Base-by-base conservation (phyloP, 805 yeast species). In the Candida fluviatilis region DNA sequence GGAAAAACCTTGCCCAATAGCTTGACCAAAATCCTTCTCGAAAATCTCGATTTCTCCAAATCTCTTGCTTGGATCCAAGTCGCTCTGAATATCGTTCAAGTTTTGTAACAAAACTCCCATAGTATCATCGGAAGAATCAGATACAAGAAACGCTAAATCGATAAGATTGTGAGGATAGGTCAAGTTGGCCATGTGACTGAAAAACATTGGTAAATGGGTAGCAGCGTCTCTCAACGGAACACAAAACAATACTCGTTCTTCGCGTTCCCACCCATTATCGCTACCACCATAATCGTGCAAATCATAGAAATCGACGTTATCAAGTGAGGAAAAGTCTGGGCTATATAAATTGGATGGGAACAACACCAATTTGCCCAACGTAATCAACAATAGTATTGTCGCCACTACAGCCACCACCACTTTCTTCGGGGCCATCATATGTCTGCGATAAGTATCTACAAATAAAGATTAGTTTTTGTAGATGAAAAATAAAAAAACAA, bases 221-320 rank as follows among this genome's bases (percentile, higher is more conserved):
- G 90, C 84, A 1, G 97, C 97, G 58, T 90, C 96, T 65, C 97
- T 78, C 48, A 89, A 69, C 5, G 97, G 97, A 8, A 90, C 95
- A 49, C 91, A 79, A 48, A 87, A 85, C 41, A 89, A 65, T 15
- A 89, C 82, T 35, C 95, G 71, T 55, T 90, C 96, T 11, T 75
- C 77, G 34, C 70, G 66, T 50, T 82, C 84, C 93, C 93, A 84
- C 5, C 96, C 96, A 37, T 79, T 74, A 5, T 73, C 73, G 11
- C 82, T 61, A 5, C 93, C 89, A 34, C 64, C 69, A 49, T 78
- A 80, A 43, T 82, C 73, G 14, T 68, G 71, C 51, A 90, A 65
- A 56, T 90, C 97, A 57, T 80, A 87, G 51, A 75, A 84, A 48
- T 75, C 80, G 8, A 86, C 87, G 3, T 64, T 58, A 25, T 50